A percentile compares a stretch with the other conserved stretches of the same genome.
These are phyloP conservation scores for Stygiomarasmius scandens DNA, from an alignment of 1,284 basidiomycete genomes.

Conservation along the genomic window DNA sequence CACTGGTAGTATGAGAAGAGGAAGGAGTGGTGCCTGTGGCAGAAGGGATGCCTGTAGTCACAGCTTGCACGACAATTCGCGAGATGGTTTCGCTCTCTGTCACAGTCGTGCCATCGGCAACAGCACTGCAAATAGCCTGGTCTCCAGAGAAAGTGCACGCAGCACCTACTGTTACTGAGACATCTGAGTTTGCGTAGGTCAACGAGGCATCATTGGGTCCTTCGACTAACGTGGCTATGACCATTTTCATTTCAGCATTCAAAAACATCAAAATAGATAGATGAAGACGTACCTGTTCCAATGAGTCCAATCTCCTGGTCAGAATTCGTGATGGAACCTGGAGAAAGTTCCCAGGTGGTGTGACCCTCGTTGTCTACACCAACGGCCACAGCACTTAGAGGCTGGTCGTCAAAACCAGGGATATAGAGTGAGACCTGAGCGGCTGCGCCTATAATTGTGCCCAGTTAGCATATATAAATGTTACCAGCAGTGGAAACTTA, in stretches of 20 bases:
- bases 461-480: background rate
- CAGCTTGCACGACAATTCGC: conserved; percentile 21
- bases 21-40: background rate
- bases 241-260: background rate
- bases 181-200: background rate
- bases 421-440: conserved; percentile 40
- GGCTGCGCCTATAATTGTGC: conserved; percentile 13
- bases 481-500: background rate
- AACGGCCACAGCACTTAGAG: conserved; percentile 40
- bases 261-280: background rate
- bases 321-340: conserved; percentile 38
- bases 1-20: conserved; percentile 2
- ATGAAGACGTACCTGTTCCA: conserved; percentile 37
- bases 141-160: conserved; percentile 14
- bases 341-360: conserved; percentile 44
- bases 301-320: conserved; percentile 32
- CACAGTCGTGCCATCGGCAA: conserved; percentile 11
- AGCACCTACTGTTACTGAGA: conserved; percentile 7
- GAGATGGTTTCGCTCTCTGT: conserved; percentile 21
- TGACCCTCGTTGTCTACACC: conserved; percentile 42
- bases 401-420: conserved; percentile 48
- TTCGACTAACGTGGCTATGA: conserved; percentile 18
- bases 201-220: conserved; percentile 13
- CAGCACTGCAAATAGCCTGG: conserved; percentile 15
- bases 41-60: conserved; percentile 7